Evolutionary conservation across 1,139 yeast species (phyloP).

Genomic region (Tardiomyces depauwii): DNA sequence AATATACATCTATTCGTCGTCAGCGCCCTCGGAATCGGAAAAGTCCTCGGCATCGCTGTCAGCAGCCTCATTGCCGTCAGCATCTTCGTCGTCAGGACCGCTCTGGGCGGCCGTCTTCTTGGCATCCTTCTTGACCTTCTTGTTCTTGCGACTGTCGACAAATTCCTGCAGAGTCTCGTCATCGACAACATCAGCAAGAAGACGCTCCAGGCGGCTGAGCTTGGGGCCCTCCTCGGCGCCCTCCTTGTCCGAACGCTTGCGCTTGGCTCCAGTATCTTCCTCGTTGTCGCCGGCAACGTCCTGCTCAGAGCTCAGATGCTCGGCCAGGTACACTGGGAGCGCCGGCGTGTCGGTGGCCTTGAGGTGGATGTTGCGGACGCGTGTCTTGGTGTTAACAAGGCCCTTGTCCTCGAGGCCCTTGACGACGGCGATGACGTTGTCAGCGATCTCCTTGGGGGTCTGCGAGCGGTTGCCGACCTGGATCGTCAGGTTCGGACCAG

Average conservation of each 20-base stretch:
- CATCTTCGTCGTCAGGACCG: neutral
- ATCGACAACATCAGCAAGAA: slow-evolving; percentile 70
- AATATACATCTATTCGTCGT: neutral
- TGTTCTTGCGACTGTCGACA: slow-evolving; percentile 27
- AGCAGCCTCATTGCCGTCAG: neutral
- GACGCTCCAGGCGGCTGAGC: slow-evolving; percentile 46
- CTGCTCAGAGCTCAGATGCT: slow-evolving; percentile 43
- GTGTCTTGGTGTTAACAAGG: slow-evolving; percentile 28
- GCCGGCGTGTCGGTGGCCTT: slow-evolving; percentile 70
- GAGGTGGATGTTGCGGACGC: slow-evolving; percentile 53
- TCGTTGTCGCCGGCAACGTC: slow-evolving; percentile 21
- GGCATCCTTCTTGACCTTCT: slow-evolving; percentile 12
- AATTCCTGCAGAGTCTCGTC: slow-evolving; percentile 33
- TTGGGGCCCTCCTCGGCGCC: slow-evolving; percentile 18
- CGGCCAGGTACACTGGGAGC: slow-evolving; percentile 67
- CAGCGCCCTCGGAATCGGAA: neutral
- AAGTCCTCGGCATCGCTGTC: neutral
- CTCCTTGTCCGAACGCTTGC: slow-evolving; percentile 26
- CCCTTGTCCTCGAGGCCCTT: slow-evolving; percentile 33
- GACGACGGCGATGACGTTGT: slow-evolving; percentile 49
- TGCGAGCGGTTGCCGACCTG: slow-evolving; percentile 51
- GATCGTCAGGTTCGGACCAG: slow-evolving; percentile 58
- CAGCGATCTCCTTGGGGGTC: slow-evolving; percentile 30
- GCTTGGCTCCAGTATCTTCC: slow-evolving; percentile 23
- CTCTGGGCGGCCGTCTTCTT: slow-evolving; percentile 7